Evolutionary conservation across 2,329 filamentous ascomycete genomes (phyloP), one percentile per base, ranked within the genome.

Genomic region (Arthroderma sp.): DNA sequence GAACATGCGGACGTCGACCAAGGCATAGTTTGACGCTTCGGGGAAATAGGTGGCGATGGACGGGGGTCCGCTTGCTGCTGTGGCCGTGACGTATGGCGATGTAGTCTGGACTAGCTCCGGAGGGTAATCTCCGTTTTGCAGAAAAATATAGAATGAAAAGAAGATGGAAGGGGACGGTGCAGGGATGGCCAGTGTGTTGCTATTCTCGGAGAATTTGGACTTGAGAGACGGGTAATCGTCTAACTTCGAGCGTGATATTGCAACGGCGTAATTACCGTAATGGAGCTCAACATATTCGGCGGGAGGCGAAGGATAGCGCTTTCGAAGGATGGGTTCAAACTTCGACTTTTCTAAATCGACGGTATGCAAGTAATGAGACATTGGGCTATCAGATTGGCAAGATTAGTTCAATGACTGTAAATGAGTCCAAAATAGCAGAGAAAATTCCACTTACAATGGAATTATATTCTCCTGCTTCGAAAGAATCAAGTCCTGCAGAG

Each of bases 291-390:
- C 37, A 22, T 44, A 49, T 8, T 47, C 49, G 10, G 37, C n/a
- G 33, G 37, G 29, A 5, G 11, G 15, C n/a, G 40, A 28, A 2
- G 33, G 28, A 37, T 46, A 48, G 10, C 44, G 49, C 2, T 43
- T 43, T 29, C 49, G 49, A 28, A 49, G 41, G 33, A 49, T 29
- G 2, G 49, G 49, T 7, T 31, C 40, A 22, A 49, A 50, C 4
- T 27, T 41, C 4, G 40, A 22, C 10, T 47, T 45, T 8, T 43
- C 37, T n/a, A 40, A 8, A 9, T 50, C 30, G 3, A 47, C 48
- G 9, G 44, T 44, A 29, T 51, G 47, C 15, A 51, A 36, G 36
- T 51, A 51, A 41, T 49, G 45, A 29, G 49, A 46, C 42, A 37
- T 50, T 9, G 49, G 49, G 29, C 49, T 51, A 39, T 31, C 27